Evolutionary conservation across 1,284 basidiomycete genomes (phyloP).

Genomic region (Ustilago crameri): DNA sequence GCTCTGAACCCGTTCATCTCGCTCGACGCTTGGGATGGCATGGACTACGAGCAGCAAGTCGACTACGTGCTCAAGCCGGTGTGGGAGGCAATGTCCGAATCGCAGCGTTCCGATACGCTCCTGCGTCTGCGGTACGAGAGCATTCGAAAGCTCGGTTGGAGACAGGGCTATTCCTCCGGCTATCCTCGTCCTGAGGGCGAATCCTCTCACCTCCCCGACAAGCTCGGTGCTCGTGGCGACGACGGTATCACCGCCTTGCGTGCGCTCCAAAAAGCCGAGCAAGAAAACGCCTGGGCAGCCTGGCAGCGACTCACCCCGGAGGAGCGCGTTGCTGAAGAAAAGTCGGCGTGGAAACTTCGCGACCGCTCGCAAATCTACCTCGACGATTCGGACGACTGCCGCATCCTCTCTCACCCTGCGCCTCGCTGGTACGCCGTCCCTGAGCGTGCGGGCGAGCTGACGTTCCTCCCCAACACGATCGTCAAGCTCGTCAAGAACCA

Average conservation of each 20-base stretch:
- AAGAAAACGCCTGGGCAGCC: constrained; percentile 53
- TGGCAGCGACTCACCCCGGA: constrained; percentile 51
- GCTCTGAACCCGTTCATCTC: constrained; percentile 1
- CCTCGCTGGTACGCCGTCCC: constrained; percentile 62
- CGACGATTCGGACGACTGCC: constrained; percentile 58
- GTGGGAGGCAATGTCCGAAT: constrained; percentile 37
- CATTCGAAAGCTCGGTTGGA: constrained; percentile 63
- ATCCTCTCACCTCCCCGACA: constrained; percentile 20
- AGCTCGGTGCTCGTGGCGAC: constrained; percentile 19
- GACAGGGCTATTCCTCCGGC: constrained; percentile 63
- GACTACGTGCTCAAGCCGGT: constrained; percentile 44
- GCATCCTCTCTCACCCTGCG: constrained; percentile 36
- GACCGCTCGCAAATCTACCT: constrained; percentile 63
- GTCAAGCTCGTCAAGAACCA: constrained; percentile 86
- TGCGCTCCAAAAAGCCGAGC: constrained; percentile 40
- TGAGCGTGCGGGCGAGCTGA: constrained; percentile 74
- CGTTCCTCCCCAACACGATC: constrained; percentile 88
- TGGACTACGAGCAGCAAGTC: constrained; percentile 45
- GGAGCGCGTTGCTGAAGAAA: constrained; percentile 52
- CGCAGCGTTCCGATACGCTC: constrained; percentile 35
- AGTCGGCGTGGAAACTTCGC: constrained; percentile 58
- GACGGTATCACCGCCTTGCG: constrained; percentile 37
- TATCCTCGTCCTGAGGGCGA: constrained; percentile 47
- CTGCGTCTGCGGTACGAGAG: constrained; percentile 46
- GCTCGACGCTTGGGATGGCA: constrained; percentile 27